A percentile compares a stretch with the other conserved stretches of the same genome.
Conservation (phyloP, 2,329 filamentous ascomycete species). For the Neonectria sp. region DNA sequence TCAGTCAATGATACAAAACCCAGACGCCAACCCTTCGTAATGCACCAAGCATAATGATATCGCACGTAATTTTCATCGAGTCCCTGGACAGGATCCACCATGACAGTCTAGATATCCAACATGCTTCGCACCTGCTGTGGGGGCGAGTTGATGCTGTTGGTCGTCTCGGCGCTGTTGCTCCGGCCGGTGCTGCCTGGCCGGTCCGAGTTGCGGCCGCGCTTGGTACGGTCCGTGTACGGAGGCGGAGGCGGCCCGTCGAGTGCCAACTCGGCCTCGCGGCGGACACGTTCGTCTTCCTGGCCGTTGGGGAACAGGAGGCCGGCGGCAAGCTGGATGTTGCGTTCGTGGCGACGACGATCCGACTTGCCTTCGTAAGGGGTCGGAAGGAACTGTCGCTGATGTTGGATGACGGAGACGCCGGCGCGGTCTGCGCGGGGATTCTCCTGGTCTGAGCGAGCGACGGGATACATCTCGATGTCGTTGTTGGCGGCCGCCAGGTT, state of each 20-base stretch:
- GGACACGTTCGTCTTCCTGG: slow-evolving; percentile 49
- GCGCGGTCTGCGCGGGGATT: slow-evolving; percentile 53
- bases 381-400: slow-evolving; percentile 30
- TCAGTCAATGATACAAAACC: slow-evolving; percentile 19
- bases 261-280: slow-evolving; percentile 57
- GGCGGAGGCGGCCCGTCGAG: slow-evolving; percentile 62
- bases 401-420: slow-evolving; percentile 46
- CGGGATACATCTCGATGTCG: slow-evolving; percentile 58
- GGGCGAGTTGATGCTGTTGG: slow-evolving; percentile 61
- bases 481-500: slow-evolving; percentile 50
- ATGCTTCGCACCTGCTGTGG: slow-evolving; percentile 72
- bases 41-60: slow-evolving; percentile 24
- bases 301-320: slow-evolving; percentile 65
- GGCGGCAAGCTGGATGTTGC: slow-evolving; percentile 60
- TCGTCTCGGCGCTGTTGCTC: slow-evolving; percentile 63
- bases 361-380: slow-evolving; percentile 59
- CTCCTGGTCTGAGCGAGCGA: slow-evolving; percentile 40
- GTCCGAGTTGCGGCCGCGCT: slow-evolving; percentile 45
- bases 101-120: slow-evolving; percentile 65
- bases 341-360: slow-evolving; percentile 62
- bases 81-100: no score
- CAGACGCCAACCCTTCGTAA: slow-evolving; percentile 26
- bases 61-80: slow-evolving; percentile 6
- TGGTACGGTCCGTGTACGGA: slow-evolving; percentile 52
- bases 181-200: slow-evolving; percentile 55